A percentile compares a stretch with the other conserved stretches of the same genome.
Evolutionary conservation across 225 moss, liverwort and hornwort genomes (phyloP).

Genomic region (Marchantia paleacea): DNA sequence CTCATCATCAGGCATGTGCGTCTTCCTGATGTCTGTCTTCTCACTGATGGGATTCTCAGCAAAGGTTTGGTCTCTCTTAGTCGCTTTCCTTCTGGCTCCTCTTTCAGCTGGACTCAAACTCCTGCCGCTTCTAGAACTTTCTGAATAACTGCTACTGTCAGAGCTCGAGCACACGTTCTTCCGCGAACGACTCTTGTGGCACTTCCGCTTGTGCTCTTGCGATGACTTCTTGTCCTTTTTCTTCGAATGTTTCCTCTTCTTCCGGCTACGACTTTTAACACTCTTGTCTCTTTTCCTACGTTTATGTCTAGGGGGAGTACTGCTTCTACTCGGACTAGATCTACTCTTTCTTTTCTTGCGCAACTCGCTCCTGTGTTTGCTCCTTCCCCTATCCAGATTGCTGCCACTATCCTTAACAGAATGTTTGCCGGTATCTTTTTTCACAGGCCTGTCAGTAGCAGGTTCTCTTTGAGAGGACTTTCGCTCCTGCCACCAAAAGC

Average conservation of each 20-base stretch:
- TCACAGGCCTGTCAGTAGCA: neutral
- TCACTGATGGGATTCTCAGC: neutral
- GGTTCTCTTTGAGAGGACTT: conserved; percentile 4
- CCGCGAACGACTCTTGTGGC: conserved; percentile 13
- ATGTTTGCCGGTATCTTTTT: neutral
- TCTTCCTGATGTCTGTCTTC: neutral
- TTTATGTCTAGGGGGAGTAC: conserved; percentile 19
- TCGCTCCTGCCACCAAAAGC: conserved; percentile 10
- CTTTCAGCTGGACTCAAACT: neutral
- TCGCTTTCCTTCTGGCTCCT: neutral
- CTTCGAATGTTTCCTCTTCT: neutral
- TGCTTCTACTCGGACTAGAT: conserved; percentile 21
- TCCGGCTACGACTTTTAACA: neutral
- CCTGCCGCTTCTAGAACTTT: neutral
- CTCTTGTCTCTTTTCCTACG: conserved; percentile 8
- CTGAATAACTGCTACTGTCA: neutral
- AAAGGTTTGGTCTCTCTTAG: neutral
- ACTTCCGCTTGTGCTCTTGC: conserved; percentile 12
- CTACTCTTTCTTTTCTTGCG: conserved; percentile 28
- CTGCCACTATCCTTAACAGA: conserved; percentile 14
- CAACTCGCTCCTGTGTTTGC: conserved; percentile 19
- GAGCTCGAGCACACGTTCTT: neutral
- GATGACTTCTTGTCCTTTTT: neutral
- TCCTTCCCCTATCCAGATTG: conserved; percentile 8
- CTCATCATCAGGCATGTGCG: neutral